These are phyloP conservation scores for Colletotrichum nymphaeae DNA, from an alignment of 2,329 filamentous ascomycete species.

Conservation along the genomic window DNA sequence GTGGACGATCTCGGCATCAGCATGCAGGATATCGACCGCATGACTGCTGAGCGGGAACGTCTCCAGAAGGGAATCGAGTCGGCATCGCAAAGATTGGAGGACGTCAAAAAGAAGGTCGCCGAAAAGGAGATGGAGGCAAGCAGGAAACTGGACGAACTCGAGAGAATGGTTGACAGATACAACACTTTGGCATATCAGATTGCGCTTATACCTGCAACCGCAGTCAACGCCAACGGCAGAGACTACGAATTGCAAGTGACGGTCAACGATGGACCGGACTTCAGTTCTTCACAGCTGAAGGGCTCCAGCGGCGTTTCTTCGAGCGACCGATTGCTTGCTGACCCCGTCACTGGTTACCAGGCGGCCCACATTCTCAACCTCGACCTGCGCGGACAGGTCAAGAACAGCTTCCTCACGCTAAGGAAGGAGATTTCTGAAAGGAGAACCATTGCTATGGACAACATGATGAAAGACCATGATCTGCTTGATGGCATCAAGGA, in stretches of 20 bases:
- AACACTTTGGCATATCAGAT: conserved; percentile 96
- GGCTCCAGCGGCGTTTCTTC: conserved; percentile 58
- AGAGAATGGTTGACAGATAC: conserved; percentile 88
- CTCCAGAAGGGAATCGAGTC: conserved; percentile 90
- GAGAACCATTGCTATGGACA: conserved; percentile 82
- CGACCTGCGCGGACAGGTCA: conserved; percentile 86
- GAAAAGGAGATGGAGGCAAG: conserved; percentile 92
- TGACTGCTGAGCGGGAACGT: conserved; percentile 94
- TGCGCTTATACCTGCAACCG: conserved; percentile 86
- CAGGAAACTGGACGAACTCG: conserved; percentile 89
- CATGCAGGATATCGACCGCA: conserved; percentile 98
- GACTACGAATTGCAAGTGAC: conserved; percentile 88
- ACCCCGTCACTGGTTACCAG: conserved; percentile 87
- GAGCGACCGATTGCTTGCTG: conserved; percentile 81
- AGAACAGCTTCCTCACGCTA: conserved; percentile 80
- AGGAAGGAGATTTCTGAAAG: conserved; percentile 94
- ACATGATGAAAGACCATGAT: conserved; percentile 95
- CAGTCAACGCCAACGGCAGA: conserved; percentile 84
- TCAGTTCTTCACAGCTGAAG: conserved; percentile 69
- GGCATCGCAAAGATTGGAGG: conserved; percentile 80
- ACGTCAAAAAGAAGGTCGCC: conserved; percentile 82
- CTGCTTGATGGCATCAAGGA: conserved; percentile 95
- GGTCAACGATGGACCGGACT: conserved; percentile 83
- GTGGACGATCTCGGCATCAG: conserved; percentile 95
- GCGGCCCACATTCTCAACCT: conserved; percentile 89